Conservation (phyloP, 228 moss, liverwort and hornwort genomes). For the Sphagnum fallax region DNA sequence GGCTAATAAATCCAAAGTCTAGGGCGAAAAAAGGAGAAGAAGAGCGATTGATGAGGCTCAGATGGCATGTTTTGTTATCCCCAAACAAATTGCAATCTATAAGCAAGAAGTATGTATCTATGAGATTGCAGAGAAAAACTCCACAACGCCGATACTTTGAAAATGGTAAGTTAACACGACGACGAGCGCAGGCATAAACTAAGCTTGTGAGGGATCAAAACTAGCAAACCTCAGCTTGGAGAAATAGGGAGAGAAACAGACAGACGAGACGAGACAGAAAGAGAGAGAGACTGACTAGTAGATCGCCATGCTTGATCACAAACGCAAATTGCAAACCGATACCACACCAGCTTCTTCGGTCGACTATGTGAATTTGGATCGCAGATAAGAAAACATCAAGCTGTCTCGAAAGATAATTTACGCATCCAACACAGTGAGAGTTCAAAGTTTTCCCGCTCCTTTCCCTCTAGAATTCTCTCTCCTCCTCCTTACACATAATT, state of each 20-base stretch:
- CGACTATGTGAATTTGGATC: background rate
- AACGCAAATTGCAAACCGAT: background rate
- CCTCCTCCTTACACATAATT: background rate
- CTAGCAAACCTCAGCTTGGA: background rate
- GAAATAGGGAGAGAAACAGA: background rate
- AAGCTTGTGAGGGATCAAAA: background rate
- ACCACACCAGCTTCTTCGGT: background rate
- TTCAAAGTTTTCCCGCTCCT: background rate
- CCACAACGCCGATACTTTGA: too few species aligned
- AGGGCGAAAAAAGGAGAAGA: background rate
- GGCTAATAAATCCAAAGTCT: background rate
- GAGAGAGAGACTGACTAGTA: conserved; percentile 2
- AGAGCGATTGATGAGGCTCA: too few species aligned
- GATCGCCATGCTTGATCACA: background rate
- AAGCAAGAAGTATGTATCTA: background rate
- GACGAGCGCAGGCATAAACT: too few species aligned
- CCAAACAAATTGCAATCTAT: background rate
- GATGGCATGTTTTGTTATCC: too few species aligned
- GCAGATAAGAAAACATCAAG: background rate
- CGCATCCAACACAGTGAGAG: background rate
- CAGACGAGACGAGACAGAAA: background rate
- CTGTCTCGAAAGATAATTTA: background rate
- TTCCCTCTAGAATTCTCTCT: background rate
- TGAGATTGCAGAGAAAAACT: background rate
- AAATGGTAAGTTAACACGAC: too few species aligned